Evolutionary conservation across 176 grass and related monocot genomes (phyloP).

Genomic region (Triticum dicoccoides): DNA sequence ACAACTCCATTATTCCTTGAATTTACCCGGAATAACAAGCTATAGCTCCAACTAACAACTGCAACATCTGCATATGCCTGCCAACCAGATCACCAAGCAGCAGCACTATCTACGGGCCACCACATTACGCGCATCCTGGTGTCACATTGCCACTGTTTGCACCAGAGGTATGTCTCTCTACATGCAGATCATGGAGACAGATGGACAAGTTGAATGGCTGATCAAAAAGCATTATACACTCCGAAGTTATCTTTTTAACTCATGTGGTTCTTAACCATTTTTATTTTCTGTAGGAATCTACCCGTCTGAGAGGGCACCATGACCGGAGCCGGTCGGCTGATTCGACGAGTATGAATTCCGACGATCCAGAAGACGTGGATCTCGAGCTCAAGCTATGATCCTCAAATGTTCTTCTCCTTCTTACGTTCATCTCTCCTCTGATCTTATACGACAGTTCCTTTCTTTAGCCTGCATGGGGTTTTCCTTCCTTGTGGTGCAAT

Average conservation of each 20-base stretch:
- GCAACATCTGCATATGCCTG: neutral
- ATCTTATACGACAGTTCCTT: conserved; percentile 29
- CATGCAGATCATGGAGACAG: neutral
- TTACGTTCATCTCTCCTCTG: neutral
- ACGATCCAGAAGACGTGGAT: conserved; percentile 65
- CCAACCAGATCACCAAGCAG: conserved; percentile 45
- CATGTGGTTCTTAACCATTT: neutral
- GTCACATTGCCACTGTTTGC: conserved; percentile 52
- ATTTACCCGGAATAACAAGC: neutral
- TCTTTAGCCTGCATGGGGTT: conserved; percentile 18
- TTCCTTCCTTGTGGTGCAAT: conserved; percentile 45
- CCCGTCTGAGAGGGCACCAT: conserved; percentile 38
- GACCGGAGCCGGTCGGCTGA: conserved; percentile 55
- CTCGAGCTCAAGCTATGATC: conserved; percentile 84
- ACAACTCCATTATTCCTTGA: neutral
- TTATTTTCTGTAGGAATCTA: conserved; percentile 34
- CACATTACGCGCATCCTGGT: conserved; percentile 33
- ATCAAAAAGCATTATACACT: conserved; percentile 14
- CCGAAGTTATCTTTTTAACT: conserved; percentile 5
- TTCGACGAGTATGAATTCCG: conserved; percentile 52
- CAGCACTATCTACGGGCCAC: conserved; percentile 28
- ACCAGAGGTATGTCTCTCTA: conserved; percentile 36
- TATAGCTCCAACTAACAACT: conserved; percentile 22
- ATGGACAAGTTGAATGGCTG: neutral
- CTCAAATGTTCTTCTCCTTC: conserved; percentile 2